Conservation (phyloP, 2,329 filamentous ascomycete species). For the Aspergillus carbonarius region DNA sequence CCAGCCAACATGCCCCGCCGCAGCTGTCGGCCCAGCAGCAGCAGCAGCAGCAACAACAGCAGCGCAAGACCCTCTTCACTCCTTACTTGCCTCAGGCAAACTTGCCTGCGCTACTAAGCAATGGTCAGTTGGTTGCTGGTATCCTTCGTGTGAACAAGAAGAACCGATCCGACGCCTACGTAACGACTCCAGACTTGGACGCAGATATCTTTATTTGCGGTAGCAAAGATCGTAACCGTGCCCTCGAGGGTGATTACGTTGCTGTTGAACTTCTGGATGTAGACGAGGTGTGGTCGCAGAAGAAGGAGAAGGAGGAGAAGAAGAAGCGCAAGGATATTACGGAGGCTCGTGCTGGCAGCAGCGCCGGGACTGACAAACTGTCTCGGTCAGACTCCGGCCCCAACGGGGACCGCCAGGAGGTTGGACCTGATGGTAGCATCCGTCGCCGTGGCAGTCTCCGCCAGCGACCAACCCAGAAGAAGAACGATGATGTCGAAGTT, state of each 20-base stretch:
- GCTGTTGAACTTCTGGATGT: conserved; percentile 95
- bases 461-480: conserved; percentile 97
- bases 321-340: conserved; percentile 99
- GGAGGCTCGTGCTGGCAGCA: conserved; percentile 77
- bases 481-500: conserved; percentile 98
- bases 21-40: conserved; percentile 57
- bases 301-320: conserved; percentile 99
- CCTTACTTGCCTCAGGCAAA: conserved; percentile 95
- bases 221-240: conserved; percentile 97
- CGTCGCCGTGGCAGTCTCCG: conserved; percentile 91
- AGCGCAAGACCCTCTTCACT: conserved; percentile 97
- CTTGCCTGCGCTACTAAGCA: conserved; percentile 81
- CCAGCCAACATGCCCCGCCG: conserved; percentile 70
- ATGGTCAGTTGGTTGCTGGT: conserved; percentile 93
- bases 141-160: conserved; percentile 99
- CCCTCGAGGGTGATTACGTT: conserved; percentile 91
- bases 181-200: conserved; percentile 90
- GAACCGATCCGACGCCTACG: conserved; percentile 97
- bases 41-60: conserved; percentile 78
- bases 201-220: conserved; percentile 99
- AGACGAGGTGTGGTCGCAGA: conserved; percentile 97
- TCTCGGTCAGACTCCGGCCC: conserved; percentile 58
- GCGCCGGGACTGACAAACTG: conserved; percentile 65
- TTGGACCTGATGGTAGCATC: conserved; percentile 75
- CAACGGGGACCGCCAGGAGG: conserved; percentile 62